Evolutionary conservation across 108 stramenopile species (phyloP).

Genomic region (Pseudonitzschia pungens): DNA sequence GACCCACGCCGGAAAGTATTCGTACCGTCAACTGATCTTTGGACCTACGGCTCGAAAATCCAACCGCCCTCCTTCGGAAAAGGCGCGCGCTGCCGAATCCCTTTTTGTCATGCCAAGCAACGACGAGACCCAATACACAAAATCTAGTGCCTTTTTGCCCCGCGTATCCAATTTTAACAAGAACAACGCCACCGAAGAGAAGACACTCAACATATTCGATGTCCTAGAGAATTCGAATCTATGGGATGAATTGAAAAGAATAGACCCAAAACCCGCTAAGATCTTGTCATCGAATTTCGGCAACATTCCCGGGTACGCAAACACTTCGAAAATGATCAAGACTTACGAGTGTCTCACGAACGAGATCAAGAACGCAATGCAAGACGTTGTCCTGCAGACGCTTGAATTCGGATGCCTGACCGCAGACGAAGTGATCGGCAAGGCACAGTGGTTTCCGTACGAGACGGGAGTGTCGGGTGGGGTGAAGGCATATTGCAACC

Average conservation of each 20-base stretch:
- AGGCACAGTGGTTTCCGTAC: slow-evolving; percentile 59
- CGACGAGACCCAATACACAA: slow-evolving; percentile 70
- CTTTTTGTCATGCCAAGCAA: slow-evolving; percentile 57
- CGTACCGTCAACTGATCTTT: slow-evolving; percentile 82
- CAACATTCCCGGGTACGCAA: slow-evolving; percentile 8
- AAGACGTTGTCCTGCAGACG: slow-evolving; percentile 52
- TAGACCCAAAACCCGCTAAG: slow-evolving; percentile 14
- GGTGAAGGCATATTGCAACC: slow-evolving; percentile 53
- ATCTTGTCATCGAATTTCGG: slow-evolving; percentile 22
- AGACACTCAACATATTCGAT: slow-evolving; percentile 60
- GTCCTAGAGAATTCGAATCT: slow-evolving; percentile 56
- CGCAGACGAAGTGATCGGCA: slow-evolving; percentile 60
- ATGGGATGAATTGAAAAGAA: slow-evolving; percentile 60
- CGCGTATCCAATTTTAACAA: slow-evolving; percentile 47
- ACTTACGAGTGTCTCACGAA: slow-evolving; percentile 24
- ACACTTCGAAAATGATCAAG: neutral
- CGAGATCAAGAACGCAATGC: slow-evolving; percentile 42
- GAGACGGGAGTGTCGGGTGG: slow-evolving; percentile 35
- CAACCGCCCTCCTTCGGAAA: slow-evolving; percentile 69
- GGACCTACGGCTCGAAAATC: slow-evolving; percentile 62
- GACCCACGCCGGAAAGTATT: slow-evolving; percentile 58
- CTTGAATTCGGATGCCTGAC: slow-evolving; percentile 47
- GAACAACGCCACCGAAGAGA: slow-evolving; percentile 45
- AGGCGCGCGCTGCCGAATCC: slow-evolving; percentile 79
- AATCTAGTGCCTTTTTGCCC: slow-evolving; percentile 66